phyloP scores from a whole-genome alignment of 257 asterid species.

The Cynanchum wilfordii region DNA sequence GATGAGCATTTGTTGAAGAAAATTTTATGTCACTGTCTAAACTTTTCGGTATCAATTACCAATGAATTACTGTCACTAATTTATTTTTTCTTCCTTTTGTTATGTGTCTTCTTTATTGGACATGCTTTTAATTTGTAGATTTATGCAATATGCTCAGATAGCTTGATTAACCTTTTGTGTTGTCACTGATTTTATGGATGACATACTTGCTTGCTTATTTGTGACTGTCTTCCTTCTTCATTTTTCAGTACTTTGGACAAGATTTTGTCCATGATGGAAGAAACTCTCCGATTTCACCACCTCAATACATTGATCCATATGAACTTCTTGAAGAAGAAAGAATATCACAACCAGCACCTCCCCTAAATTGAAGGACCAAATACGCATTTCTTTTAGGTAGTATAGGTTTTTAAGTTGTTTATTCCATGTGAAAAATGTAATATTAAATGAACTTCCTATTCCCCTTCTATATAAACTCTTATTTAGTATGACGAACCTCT shows the following conservation, averaged over 20 bases:
- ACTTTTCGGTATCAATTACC: background rate
- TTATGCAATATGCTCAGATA: background rate
- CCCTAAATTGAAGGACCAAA: constrained; percentile 39
- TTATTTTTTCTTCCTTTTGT: background rate
- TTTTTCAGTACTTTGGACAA: constrained; percentile 78
- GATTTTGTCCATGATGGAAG: constrained; percentile 65
- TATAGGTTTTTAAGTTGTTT: constrained; percentile 23
- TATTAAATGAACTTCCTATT: constrained; percentile 1
- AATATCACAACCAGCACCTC: constrained; percentile 62
- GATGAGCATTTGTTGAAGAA: background rate
- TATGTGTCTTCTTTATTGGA: background rate
- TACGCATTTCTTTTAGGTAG: background rate
- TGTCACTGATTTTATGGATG: background rate
- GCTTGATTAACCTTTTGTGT: background rate
- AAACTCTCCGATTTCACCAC: constrained; percentile 27
- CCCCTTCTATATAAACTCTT: background rate
- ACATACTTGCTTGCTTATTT: background rate
- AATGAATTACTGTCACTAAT: background rate
- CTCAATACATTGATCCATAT: constrained; percentile 71
- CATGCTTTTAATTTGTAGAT: background rate
- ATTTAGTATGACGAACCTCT: background rate
- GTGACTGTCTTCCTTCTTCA: constrained; percentile 9
- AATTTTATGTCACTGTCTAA: background rate
- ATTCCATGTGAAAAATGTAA: constrained; percentile 13
- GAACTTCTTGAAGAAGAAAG: constrained; percentile 72